These are phyloP conservation scores for Phylloboletellus chloephorus DNA, from an alignment of 1,284 basidiomycete genomes.

Conservation along the genomic window DNA sequence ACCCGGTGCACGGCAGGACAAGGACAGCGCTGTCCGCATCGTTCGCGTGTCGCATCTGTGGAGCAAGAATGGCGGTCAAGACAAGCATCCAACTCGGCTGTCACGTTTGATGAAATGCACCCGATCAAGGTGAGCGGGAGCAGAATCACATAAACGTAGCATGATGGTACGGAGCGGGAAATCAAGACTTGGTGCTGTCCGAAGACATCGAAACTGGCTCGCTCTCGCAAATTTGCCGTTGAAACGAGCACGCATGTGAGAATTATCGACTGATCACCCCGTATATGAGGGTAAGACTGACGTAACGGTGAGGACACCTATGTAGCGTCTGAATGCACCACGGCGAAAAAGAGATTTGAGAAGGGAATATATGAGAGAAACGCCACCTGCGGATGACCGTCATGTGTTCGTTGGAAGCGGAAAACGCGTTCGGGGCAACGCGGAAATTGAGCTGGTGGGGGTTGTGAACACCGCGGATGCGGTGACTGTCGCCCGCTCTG, in stretches of 20 bases:
- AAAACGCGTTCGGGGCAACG: constrained; percentile 1
- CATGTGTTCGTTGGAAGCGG: constrained; percentile 3
- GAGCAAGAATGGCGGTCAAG: constrained; percentile 1
- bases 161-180: neutral
- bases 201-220: neutral
- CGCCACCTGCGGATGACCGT: constrained; percentile 9
- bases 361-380: constrained; percentile 8
- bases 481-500: neutral
- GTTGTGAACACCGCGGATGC: neutral
- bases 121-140: constrained; percentile 1
- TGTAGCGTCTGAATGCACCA: neutral
- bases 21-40: neutral
- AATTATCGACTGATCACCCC: constrained; percentile 11
- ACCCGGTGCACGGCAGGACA: neutral
- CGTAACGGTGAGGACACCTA: constrained; percentile 13
- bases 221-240: neutral
- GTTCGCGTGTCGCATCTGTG: constrained; percentile 3
- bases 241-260: constrained; percentile 4
- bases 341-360: constrained; percentile 1
- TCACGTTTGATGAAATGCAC: neutral
- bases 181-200: neutral
- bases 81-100: neutral
- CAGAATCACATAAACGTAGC: neutral
- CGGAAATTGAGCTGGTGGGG: constrained; percentile 15
- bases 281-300: constrained; percentile 17